Evolutionary conservation across 2,329 filamentous ascomycete species (phyloP), one percentile per base, ranked within the genome.

Genomic region (Aplosporella prunicola): DNA sequence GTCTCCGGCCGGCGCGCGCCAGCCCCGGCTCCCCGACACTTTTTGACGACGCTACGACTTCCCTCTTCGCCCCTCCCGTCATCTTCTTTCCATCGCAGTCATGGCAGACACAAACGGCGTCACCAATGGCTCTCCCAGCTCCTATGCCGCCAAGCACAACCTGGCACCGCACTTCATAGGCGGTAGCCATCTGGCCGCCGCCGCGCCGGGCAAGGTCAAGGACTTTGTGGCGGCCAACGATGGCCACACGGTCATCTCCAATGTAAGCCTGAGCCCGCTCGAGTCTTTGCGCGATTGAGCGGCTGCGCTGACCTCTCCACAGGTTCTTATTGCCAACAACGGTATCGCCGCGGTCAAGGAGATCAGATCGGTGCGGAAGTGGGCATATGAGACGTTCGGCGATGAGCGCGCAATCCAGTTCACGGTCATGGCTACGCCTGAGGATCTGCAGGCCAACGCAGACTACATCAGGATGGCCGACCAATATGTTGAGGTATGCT

Each of bases 381-480:
- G 91, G 91, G 91, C 91, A 44, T 98, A 98, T 78, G 91, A 98
- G 69, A 93, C 85, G 6, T 98, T 98, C 60, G 89, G 91, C 68
- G 88, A 98, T 67, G 91, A 98, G 72, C 78, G 83, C 57, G 91
- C 89, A 53, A 95, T 98, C 58, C 88, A 96, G 61, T 98, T 98
- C 69, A 98, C 91, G 46, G 91, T 98, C 60, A 98, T 98, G 91
- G 91, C 91, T 51, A 98, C 91, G 25, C 91, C 91, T 33, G 91
- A 98, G 68, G 91, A 98, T 80, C 66, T 98, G 58, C 78, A 82
- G 61, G 91, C 91, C 60, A 98, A 98, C 63, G 91, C 91, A 50
- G 91, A 98, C 67, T 98, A 98, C 69, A 98, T 98, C 61, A 79
- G 91, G 61, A 96, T 98, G 91, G 91, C 91, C 22, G 91, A 98